Conservation (phyloP, 192 early-diverging fungal genomes). For the Coemansia sp. region DNA sequence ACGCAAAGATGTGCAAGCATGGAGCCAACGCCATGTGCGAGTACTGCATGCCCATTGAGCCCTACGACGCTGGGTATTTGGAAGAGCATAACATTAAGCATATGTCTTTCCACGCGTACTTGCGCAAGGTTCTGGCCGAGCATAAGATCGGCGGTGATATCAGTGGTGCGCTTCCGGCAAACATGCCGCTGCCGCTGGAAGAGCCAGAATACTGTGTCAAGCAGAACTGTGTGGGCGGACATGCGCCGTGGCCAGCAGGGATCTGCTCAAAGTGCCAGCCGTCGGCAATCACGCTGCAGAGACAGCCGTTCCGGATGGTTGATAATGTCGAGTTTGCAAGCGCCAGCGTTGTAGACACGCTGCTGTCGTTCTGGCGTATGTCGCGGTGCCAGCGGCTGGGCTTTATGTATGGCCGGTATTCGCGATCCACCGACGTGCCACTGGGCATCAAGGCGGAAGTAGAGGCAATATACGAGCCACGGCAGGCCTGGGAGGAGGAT, state of each 20-base stretch:
- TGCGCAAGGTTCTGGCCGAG: slow-evolving; percentile 70
- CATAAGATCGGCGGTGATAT: slow-evolving; percentile 61
- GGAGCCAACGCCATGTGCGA: slow-evolving; percentile 45
- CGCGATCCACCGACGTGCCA: slow-evolving; percentile 86
- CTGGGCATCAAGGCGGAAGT: slow-evolving; percentile 96
- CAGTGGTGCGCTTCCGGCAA: slow-evolving; percentile 38
- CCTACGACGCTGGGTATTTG: slow-evolving; percentile 84
- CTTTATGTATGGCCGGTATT: slow-evolving; percentile 91
- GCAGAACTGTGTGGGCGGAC: slow-evolving; percentile 70
- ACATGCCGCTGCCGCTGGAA: slow-evolving; percentile 80
- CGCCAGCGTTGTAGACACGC: slow-evolving; percentile 71
- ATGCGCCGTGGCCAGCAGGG: slow-evolving; percentile 87
- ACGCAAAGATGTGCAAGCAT: slow-evolving; percentile 71
- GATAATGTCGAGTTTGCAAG: slow-evolving; percentile 96
- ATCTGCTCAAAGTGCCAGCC: slow-evolving; percentile 99
- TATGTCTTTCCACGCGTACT: slow-evolving; percentile 91
- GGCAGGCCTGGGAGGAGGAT: slow-evolving; percentile 76
- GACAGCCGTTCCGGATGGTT: slow-evolving; percentile 89
- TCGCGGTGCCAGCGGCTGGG: slow-evolving; percentile 90
- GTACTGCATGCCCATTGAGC: slow-evolving; percentile 57
- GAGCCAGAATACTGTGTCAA: slow-evolving; percentile 79
- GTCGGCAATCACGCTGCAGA: slow-evolving; percentile 82
- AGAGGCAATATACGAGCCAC: slow-evolving; percentile 89
- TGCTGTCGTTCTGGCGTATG: slow-evolving; percentile 82
- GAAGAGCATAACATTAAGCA: slow-evolving; percentile 94